Evolutionary conservation across 495 filamentous ascomycete genomes (phyloP).

Genomic region (Thermochaetoides thermophila): DNA sequence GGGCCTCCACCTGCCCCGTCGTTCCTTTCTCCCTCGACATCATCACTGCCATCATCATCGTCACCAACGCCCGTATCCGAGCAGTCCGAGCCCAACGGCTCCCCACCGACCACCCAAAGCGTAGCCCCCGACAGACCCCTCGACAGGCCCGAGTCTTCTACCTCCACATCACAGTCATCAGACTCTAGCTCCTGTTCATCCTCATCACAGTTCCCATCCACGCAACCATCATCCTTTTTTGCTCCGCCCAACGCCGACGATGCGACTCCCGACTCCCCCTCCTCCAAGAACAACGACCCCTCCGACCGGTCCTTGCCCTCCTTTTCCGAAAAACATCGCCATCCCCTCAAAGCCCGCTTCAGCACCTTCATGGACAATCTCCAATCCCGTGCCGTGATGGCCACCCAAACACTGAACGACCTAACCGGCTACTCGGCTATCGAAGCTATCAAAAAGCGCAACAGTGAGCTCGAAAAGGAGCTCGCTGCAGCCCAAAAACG

Average conservation of each 20-base stretch:
- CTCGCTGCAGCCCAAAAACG: conserved; percentile 47
- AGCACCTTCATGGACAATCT: conserved; percentile 73
- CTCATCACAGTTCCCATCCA: neutral
- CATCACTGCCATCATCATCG: neutral
- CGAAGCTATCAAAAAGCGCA: conserved; percentile 65
- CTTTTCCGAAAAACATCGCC: conserved; percentile 55
- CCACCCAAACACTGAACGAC: conserved; percentile 78
- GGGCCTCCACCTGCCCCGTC: too few relatives aligned
- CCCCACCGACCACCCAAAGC: neutral
- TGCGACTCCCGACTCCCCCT: neutral
- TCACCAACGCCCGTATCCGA: neutral
- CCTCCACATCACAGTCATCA: neutral
- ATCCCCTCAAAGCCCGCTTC: conserved; percentile 57
- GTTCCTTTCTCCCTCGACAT: too few relatives aligned
- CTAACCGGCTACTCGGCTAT: conserved; percentile 91
- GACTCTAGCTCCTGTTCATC: neutral
- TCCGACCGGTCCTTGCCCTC: conserved; percentile 50
- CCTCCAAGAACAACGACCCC: neutral
- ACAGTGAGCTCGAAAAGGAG: conserved; percentile 51
- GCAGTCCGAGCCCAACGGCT: neutral
- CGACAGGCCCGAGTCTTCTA: conserved; percentile 1
- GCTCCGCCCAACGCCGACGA: too few relatives aligned
- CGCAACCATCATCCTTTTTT: too few relatives aligned
- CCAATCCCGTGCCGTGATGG: conserved; percentile 68
- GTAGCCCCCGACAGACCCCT: neutral